A percentile compares a stretch with the other conserved stretches of the same genome.
phyloP scores from a whole-genome alignment of 2,329 filamentous ascomycete genomes.

The Colletotrichum gloeosporioides region DNA sequence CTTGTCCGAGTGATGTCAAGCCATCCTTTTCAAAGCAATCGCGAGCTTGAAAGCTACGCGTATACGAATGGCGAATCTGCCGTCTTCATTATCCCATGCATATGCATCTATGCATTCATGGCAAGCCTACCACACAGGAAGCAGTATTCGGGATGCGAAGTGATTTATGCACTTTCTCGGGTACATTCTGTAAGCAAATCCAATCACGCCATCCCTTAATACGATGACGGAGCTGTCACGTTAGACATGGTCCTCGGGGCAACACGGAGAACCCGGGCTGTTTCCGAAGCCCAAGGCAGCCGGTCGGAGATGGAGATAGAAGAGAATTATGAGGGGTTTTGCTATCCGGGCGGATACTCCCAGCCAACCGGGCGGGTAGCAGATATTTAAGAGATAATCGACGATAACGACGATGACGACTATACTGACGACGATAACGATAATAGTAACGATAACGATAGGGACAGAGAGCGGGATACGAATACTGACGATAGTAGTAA shows the following conservation, averaged over 20 bases:
- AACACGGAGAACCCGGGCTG: not conserved
- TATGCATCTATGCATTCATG: not conserved
- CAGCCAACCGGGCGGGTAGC: no score
- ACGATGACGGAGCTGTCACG: not conserved
- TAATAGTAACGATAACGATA: no score
- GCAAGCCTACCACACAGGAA: not conserved
- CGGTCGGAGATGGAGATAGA: no score
- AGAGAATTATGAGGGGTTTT: no score
- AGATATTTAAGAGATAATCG: no score
- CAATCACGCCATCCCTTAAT: not conserved
- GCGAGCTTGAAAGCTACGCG: not conserved
- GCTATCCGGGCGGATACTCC: no score
- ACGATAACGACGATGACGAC: no score
- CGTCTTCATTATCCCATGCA: not conserved
- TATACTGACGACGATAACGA: no score
- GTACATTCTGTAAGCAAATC: not conserved
- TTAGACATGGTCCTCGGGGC: not conserved
- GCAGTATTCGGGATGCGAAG: not conserved
- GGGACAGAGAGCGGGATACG: no score
- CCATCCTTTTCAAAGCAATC: not conserved
- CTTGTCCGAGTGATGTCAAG: not conserved
- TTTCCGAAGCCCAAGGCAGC: not conserved
- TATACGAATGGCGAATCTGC: not conserved
- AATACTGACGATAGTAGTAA: no score
- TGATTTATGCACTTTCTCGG: not conserved